Evolutionary conservation across 2,329 filamentous ascomycete genomes (phyloP).

Genomic region (Phyllachora maydis): DNA sequence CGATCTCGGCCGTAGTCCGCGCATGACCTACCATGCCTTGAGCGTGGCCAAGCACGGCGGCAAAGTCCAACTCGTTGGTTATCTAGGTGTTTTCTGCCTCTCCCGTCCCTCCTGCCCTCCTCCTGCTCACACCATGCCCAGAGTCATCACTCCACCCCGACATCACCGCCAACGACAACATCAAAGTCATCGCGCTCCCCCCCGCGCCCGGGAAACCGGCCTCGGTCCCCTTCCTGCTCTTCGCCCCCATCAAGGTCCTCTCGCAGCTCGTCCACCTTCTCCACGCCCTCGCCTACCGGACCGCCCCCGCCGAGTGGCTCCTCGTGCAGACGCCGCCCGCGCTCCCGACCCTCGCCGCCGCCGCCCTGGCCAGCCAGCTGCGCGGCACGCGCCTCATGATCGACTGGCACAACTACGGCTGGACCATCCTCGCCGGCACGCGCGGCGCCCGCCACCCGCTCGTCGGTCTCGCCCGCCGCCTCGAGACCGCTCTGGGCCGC

Average conservation of each 20-base stretch:
- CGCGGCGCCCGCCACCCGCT: constrained; percentile 43
- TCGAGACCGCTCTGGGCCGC: constrained; percentile 54
- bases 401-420: constrained; percentile 99
- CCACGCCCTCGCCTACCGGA: constrained; percentile 49
- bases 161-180: constrained; percentile 44
- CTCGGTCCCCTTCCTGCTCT: constrained; percentile 54
- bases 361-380: constrained; percentile 49
- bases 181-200: constrained; percentile 50
- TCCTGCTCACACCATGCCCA: constrained; percentile 7
- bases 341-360: constrained; percentile 71
- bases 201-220: constrained; percentile 43
- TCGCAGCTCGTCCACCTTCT: constrained; percentile 62
- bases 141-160: constrained; percentile 71
- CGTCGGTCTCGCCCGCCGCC: constrained; percentile 55
- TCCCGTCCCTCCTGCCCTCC: background rate
- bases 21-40: constrained; percentile 96
- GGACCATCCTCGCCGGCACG: constrained; percentile 62
- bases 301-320: constrained; percentile 62
- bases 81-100: constrained; percentile 37
- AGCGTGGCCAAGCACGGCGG: constrained; percentile 73
- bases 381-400: constrained; percentile 70
- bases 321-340: constrained; percentile 87
- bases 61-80: constrained; percentile 70
- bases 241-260: constrained; percentile 67
- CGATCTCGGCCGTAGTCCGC: constrained; percentile 85